phyloP scores from a whole-genome alignment of 768 basidiomycete species.

The Kwoniella botswanensis region DNA sequence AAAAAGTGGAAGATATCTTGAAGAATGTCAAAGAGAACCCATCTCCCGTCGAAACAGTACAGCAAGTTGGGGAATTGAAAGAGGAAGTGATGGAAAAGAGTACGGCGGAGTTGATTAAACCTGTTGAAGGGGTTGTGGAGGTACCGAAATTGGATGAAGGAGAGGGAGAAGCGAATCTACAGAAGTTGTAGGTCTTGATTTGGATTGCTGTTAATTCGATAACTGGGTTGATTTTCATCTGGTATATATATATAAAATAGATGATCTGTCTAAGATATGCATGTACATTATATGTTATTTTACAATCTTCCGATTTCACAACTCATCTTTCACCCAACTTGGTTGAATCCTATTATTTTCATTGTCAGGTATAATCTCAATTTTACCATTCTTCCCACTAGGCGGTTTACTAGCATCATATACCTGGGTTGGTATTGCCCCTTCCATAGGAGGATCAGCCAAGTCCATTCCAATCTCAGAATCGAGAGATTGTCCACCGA shows the following conservation, averaged over 20 bases:
- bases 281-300: conserved; percentile 5
- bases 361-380: conserved; percentile 13
- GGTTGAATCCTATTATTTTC: not conserved
- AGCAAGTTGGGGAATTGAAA: not conserved
- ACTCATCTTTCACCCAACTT: conserved; percentile 3
- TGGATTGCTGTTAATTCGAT: no score
- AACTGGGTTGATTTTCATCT: not conserved
- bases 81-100: conserved; percentile 1
- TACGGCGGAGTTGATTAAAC: conserved; percentile 2
- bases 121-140: not conserved
- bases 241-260: not conserved
- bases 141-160: not conserved
- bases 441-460: not conserved
- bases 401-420: conserved; percentile 1
- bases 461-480: not conserved
- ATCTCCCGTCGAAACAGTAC: not conserved
- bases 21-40: conserved; percentile 38
- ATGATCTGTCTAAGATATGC: not conserved
- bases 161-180: conserved; percentile 5
- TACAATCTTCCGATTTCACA: not conserved
- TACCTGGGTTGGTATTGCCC: conserved; percentile 1
- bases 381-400: conserved; percentile 2
- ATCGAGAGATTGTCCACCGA: not conserved
- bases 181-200: conserved; percentile 8
- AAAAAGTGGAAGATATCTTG: conserved; percentile 49